Conservation (phyloP, 352 stramenopile genomes). For the Aphanomyces invadans region DNA sequence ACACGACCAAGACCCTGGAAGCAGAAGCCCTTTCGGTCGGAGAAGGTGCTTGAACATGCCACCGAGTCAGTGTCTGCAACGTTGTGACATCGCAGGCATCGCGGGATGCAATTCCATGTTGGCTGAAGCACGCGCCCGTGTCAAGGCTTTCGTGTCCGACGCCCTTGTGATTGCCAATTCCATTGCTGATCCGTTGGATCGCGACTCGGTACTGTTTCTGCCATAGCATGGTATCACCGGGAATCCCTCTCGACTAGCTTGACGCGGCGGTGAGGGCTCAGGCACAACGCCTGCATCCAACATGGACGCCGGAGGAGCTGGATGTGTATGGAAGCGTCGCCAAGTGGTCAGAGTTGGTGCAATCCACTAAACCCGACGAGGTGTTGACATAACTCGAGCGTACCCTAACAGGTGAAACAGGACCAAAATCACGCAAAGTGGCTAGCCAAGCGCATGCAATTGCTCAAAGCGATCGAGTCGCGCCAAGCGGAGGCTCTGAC, state of each 20-base stretch:
- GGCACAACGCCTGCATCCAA: neutral
- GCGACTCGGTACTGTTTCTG: neutral
- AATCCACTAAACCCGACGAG: neutral
- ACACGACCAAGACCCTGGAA: neutral
- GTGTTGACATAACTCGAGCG: neutral
- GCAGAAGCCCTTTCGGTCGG: neutral
- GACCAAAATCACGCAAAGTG: constrained; percentile 47
- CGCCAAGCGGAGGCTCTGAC: neutral
- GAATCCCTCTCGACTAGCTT: neutral
- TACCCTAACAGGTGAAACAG: constrained; percentile 24
- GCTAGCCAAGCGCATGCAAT: constrained; percentile 47
- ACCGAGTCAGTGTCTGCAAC: neutral
- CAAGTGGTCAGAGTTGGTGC: neutral
- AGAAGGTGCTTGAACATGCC: neutral
- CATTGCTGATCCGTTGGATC: neutral
- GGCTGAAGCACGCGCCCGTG: neutral
- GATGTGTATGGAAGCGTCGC: constrained; percentile 12
- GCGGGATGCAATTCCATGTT: constrained; percentile 20
- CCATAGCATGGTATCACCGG: neutral
- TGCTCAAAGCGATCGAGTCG: constrained; percentile 23
- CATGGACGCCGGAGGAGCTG: constrained; percentile 3
- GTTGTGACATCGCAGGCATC: neutral
- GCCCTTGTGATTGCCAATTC: neutral
- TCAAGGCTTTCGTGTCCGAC: constrained; percentile 11
- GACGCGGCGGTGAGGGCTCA: neutral